Base-by-base conservation (phyloP, 306 rosid genomes). In the Lablab purpureus region DNA sequence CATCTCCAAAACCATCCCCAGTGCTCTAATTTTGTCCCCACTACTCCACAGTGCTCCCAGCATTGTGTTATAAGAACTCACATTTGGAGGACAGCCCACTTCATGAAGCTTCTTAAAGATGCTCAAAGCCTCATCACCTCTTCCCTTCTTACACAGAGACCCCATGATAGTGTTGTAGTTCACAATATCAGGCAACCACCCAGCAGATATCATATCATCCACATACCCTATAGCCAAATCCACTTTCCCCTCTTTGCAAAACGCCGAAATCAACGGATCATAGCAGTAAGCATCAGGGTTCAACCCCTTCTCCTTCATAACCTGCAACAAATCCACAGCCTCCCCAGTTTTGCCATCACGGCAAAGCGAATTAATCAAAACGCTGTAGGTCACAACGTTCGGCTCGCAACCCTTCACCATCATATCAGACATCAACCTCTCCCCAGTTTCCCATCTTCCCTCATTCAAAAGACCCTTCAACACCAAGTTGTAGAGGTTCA, bases 71-170 rank as follows among this genome's bases (percentile, higher is more conserved):
- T 95, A 95, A 7, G 97, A 91, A 76, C 93, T 87, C 80, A 78
- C 95, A 80, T 86, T 86, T 55, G 99, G 97, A 69, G 99, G 90
- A 65, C 95, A 92, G 27, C 93, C 97, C 41, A 91, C 86, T 73
- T 87, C 91, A 15, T 83, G 86, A 17, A 90, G 92, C 88, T 88
- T 91, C 78, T 87, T 78, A 11, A 95, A 92, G 78, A 95, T 85
- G 45, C 83, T 73, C 81, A 92, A 78, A 64, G 97, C 99, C 55
- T 81, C 87, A 36, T 88, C 87, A 52, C 90, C 84, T 17, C 84
- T 84, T 36, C 99, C 99, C 71, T 77, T 87, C 87, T 80, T 91
- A 82, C 97, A 92, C 51, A 92, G 67, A 22, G 92, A 79, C 11
- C 95, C 92, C 84, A 95, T 79, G 62, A 94, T 87, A 2, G 96